Evolutionary conservation across 2,329 filamentous ascomycete genomes (phyloP), one percentile per base, ranked within the genome.

Genomic region (Neopestalotiopsis sp.): DNA sequence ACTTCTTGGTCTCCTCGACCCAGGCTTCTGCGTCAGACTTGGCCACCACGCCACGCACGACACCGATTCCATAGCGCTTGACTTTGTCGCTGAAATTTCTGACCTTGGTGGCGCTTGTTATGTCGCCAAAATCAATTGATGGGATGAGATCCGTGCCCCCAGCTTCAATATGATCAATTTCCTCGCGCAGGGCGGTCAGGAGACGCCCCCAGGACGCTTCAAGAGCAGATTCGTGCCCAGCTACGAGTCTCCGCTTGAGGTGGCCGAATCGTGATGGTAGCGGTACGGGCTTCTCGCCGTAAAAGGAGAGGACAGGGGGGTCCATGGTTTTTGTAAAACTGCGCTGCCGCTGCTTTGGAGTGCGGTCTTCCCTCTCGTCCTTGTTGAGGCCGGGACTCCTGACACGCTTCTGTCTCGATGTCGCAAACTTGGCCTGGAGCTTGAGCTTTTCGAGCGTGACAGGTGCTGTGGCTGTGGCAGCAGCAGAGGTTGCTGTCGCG

Each of bases 1-100:
- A 92, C 57, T 85, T 82, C 71, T 87, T 84, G 12, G 89, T 87
- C 74, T 89, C 85, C 61, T 84, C 82, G 73, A 92, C 90, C 77
- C 88, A 87, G 32, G 80, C 80, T 68, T 88, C 82, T 12, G 89
- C 89, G 73, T 89, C 85, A 4, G 80, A 75, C 38, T 83, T 81
- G 12, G 89, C 85, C 2, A 93, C 81, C 52, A 92, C 90, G 72
- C 89, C 89, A 68, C 90, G 86, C 32, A 93, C 84, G 24, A 93
- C 86, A 56, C 88, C 90, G 12, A 90, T 86, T 66, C 91, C 91
- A 57, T 90, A 86, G 74, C 89, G 88, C 73, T 85, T 85, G 65
- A 91, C 82, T 74, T 88, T 86, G 62, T 81, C 81, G 66, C 82
- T 84, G 76, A 92, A 92, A 1, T 84, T 81, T 30, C 85, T 81